Percentiles rank a stretch among this genome's conserved stretches.
Conservation (phyloP, 179 eudicot genomes). For the Spergularia azorica region DNA sequence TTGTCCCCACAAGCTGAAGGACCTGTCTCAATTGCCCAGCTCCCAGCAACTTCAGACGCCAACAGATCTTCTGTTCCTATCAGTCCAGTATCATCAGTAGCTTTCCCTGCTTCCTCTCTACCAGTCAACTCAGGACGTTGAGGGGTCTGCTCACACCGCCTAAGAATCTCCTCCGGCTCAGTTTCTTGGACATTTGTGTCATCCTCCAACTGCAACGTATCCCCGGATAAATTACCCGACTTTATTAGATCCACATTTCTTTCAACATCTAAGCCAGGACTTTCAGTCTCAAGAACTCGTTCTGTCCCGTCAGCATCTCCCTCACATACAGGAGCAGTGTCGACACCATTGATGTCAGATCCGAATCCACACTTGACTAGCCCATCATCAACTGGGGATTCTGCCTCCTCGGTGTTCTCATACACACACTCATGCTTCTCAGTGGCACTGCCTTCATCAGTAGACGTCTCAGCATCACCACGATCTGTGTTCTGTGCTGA, state of each 20-base stretch:
- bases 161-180: constrained; percentile 37
- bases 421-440: constrained; percentile 86
- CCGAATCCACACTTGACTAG: constrained; percentile 71
- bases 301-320: constrained; percentile 67
- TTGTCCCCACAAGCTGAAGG: constrained; percentile 82
- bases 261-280: constrained; percentile 41
- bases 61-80: constrained; percentile 77
- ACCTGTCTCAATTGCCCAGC: constrained; percentile 84
- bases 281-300: constrained; percentile 69
- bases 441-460: constrained; percentile 64
- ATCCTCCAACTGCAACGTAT: constrained; percentile 73
- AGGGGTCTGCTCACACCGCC: constrained; percentile 33
- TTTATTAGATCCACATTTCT: constrained; percentile 42
- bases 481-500: constrained; percentile 32
- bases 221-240: constrained; percentile 42
- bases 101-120: constrained; percentile 36
- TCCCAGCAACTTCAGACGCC: constrained; percentile 91
- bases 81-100: constrained; percentile 52
- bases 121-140: constrained; percentile 34
- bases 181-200: constrained; percentile 51
- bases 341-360: constrained; percentile 81
- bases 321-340: constrained; percentile 49
- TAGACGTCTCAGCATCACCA: constrained; percentile 47
- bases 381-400: constrained; percentile 48
- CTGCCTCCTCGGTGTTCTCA: constrained; percentile 83